Evolutionary conservation across 371 early-diverging fungal genomes (phyloP), one percentile per base, ranked within the genome.

Genomic region (Modicella reniformis): DNA sequence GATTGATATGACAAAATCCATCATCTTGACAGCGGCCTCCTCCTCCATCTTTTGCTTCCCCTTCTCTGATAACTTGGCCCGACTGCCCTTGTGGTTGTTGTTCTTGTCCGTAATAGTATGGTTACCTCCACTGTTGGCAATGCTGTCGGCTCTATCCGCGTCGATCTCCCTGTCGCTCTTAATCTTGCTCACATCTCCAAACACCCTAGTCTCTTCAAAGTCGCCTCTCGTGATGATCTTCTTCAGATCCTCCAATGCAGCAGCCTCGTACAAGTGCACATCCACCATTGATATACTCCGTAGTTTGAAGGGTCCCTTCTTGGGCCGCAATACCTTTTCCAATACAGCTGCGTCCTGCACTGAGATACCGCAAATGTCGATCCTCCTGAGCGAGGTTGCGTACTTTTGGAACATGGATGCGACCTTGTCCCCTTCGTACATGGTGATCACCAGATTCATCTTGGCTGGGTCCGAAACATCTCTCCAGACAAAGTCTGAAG

Each of bases 221-320:
- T 65, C 51, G 1, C 61, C 55, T 30, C 72, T 37, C 25, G 53
- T n/a, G 13, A 75, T 47, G 30, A 75, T 59, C 55, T 74, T 74
- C 30, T 54, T 65, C 30, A 74, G 54, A 44, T 70, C 70, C 25
- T 74, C 75, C n/a, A 69, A 25, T 3, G 70, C 62, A n/a, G 44
- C 33, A 0, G 41, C 48, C 13, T 75, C 70, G 30, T 65, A 25
- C 19, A 59, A 40, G 21, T 63, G 65, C 8, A 41, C 41, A 23
- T 66, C 71, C 26, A 33, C 29, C n/a, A 75, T 44, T 17, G n/a
- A 17, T 19, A 75, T 13, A 2, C 26, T 17, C 25, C 21, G 5
- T 5, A 75, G 63, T 26, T 67, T 70, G 60, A 70, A 54, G 9
- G 70, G 67, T 9, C 75, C 75, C 34, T 67, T 75, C 55, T 67